phyloP scores from a whole-genome alignment of 2,329 filamentous ascomycete species.

The Xylariaceae sp. region DNA sequence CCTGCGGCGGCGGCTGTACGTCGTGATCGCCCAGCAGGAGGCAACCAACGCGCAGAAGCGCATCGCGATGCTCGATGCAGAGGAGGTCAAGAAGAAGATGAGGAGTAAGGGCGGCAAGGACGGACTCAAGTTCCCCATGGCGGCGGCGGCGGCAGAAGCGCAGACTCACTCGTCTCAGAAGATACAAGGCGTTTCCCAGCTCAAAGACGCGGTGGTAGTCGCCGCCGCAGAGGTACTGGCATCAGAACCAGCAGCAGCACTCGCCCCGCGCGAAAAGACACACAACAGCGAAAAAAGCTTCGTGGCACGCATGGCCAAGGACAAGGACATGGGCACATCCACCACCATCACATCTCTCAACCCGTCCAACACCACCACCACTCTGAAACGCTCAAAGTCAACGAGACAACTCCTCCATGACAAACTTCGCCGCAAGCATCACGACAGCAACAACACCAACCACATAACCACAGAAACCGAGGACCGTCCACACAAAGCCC shows the following conservation, averaged over 20 bases:
- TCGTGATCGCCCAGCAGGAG: constrained; percentile 48
- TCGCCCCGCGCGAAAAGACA: constrained; percentile 1
- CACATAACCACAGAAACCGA: constrained; percentile 12
- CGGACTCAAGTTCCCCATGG: too few relatives aligned
- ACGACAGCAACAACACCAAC: constrained; percentile 6
- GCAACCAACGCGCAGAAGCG: constrained; percentile 31
- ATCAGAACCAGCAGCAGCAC: constrained; percentile 3
- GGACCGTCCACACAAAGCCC: constrained; percentile 4
- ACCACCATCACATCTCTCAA: not conserved
- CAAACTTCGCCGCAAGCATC: constrained; percentile 14
- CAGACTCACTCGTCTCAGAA: too few relatives aligned
- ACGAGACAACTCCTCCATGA: too few relatives aligned
- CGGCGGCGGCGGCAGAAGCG: too few relatives aligned
- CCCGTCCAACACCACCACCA: constrained; percentile 6
- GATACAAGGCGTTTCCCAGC: not conserved
- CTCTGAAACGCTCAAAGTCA: constrained; percentile 4
- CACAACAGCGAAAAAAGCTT: constrained; percentile 5
- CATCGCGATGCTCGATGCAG: constrained; percentile 17
- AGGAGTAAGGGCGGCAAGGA: not conserved
- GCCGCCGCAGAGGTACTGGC: constrained; percentile 1
- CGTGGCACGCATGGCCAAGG: constrained; percentile 8
- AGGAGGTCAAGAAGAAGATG: constrained; percentile 9
- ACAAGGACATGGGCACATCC: constrained; percentile 4
- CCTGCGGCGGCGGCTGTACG: constrained; percentile 45
- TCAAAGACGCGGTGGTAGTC: not conserved